A percentile compares a stretch with the other conserved stretches of the same genome.
phyloP scores from a whole-genome alignment of 805 yeast species.

The Brettanomyces bruxellensis region DNA sequence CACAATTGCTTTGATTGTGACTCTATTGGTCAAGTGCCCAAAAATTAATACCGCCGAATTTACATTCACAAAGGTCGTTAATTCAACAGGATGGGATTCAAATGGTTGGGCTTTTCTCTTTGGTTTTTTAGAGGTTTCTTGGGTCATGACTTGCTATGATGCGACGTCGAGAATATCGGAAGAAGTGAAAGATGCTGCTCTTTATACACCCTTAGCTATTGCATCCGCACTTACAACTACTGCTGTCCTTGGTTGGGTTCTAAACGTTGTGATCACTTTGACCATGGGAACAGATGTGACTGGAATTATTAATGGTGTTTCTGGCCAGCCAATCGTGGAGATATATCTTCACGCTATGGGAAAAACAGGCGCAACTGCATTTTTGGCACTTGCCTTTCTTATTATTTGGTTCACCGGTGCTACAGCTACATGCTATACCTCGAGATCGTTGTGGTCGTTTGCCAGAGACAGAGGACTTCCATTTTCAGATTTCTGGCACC shows the following conservation, averaged over 20 bases:
- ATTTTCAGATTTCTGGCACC: slow-evolving; percentile 32
- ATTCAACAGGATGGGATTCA: slow-evolving; percentile 40
- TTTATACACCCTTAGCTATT: slow-evolving; percentile 50
- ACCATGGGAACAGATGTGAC: slow-evolving; percentile 33
- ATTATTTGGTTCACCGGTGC: slow-evolving; percentile 47
- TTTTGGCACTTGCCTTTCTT: slow-evolving; percentile 37
- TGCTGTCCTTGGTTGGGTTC: slow-evolving; percentile 40
- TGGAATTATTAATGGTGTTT: slow-evolving; percentile 21
- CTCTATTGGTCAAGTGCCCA: slow-evolving; percentile 46
- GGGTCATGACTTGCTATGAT: slow-evolving; percentile 54
- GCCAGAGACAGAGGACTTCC: slow-evolving; percentile 51
- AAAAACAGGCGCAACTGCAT: slow-evolving; percentile 43
- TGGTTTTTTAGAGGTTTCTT: slow-evolving; percentile 47
- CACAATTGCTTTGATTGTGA: slow-evolving; percentile 41
- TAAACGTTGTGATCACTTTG: slow-evolving; percentile 38
- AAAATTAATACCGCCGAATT: slow-evolving; percentile 33
- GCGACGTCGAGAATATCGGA: slow-evolving; percentile 48
- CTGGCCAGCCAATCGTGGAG: slow-evolving; percentile 48
- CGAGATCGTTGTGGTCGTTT: slow-evolving; percentile 48
- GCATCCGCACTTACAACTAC: slow-evolving; percentile 42
- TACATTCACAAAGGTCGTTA: slow-evolving; percentile 39
- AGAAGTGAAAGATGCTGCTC: slow-evolving; percentile 45
- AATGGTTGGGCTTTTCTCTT: slow-evolving; percentile 50
- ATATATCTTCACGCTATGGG: slow-evolving; percentile 43
- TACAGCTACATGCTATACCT: slow-evolving; percentile 39